These are phyloP conservation scores for Vigna angularis DNA, from an alignment of 306 rosid genomes.

Conservation along the genomic window DNA sequence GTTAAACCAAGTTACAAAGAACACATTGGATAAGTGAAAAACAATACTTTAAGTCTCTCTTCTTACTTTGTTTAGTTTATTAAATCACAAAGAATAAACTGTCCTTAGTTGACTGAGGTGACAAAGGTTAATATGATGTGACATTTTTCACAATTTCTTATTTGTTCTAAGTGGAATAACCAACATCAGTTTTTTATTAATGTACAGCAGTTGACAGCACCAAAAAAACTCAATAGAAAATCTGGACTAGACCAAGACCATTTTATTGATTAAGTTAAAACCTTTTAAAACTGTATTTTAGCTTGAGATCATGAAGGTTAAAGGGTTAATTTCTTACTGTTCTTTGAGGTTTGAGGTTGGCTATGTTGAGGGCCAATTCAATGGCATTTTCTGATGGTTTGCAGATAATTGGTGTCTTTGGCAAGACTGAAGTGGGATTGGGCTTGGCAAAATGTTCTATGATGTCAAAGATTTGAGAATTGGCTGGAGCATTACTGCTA, in stretches of 20 bases:
- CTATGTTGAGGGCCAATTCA: slow-evolving; percentile 81
- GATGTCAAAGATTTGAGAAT: slow-evolving; percentile 77
- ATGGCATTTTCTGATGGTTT: slow-evolving; percentile 81
- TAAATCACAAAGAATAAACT: no score
- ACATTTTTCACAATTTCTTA: neutral
- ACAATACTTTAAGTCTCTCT: no score
- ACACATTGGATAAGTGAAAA: neutral
- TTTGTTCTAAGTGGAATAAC: neutral
- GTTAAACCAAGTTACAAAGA: neutral
- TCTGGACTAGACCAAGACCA: neutral
- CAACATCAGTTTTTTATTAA: no score
- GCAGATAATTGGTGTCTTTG: slow-evolving; percentile 90
- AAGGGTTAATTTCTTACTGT: slow-evolving; percentile 66
- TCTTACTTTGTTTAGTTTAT: no score
- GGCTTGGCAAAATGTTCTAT: slow-evolving; percentile 68
- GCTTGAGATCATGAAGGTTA: neutral
- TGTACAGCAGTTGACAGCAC: no score
- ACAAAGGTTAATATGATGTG: neutral
- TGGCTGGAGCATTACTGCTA: slow-evolving; percentile 29
- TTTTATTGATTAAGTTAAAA: neutral
- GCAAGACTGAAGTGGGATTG: slow-evolving; percentile 58
- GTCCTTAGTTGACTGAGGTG: no score
- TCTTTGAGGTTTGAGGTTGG: slow-evolving; percentile 84
- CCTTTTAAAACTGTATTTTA: neutral
- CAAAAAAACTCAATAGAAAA: no score